A percentile compares a stretch with the other conserved stretches of the same genome.
These are phyloP conservation scores for Coemansia sp. DNA, from an alignment of 192 early-diverging fungal genomes.

Conservation along the genomic window DNA sequence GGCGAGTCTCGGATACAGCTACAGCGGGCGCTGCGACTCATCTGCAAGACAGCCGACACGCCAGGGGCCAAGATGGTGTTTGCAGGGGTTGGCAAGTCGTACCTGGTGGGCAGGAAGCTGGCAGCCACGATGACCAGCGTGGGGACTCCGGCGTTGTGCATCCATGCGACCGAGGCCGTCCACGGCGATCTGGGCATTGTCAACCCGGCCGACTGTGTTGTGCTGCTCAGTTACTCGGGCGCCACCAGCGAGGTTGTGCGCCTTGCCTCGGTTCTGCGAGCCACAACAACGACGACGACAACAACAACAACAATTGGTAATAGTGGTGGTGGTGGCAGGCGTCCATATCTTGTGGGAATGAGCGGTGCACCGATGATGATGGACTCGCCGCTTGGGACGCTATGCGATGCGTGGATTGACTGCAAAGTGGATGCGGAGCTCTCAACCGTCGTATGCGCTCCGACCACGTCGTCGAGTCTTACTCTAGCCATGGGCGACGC, in stretches of 20 bases:
- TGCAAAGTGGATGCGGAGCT: constrained; percentile 24
- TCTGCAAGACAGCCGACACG: constrained; percentile 9
- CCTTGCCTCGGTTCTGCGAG: constrained; percentile 10
- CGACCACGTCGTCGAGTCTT: constrained; percentile 31
- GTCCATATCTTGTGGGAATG: constrained; percentile 29
- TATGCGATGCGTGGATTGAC: constrained; percentile 48
- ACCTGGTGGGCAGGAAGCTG: constrained; percentile 38
- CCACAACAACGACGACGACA: background rate
- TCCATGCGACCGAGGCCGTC: constrained; percentile 45
- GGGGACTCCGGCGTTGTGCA: constrained; percentile 27
- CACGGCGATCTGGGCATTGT: constrained; percentile 46
- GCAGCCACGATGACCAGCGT: constrained; percentile 44
- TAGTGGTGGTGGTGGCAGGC: background rate
- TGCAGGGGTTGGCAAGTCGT: constrained; percentile 46
- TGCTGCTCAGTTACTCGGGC: constrained; percentile 47
- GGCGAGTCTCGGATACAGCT: background rate
- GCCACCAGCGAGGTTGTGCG: constrained; percentile 32
- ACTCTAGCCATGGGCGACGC: constrained; percentile 49
- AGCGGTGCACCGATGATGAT: constrained; percentile 2
- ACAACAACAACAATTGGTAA: background rate
- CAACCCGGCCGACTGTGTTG: constrained; percentile 23
- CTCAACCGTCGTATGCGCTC: constrained; percentile 27
- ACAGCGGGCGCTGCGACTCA: constrained; percentile 17
- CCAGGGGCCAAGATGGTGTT: constrained; percentile 25
- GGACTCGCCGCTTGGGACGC: constrained; percentile 22